Conservation (phyloP, 805 yeast species). For the Candida hungchunana region DNA sequence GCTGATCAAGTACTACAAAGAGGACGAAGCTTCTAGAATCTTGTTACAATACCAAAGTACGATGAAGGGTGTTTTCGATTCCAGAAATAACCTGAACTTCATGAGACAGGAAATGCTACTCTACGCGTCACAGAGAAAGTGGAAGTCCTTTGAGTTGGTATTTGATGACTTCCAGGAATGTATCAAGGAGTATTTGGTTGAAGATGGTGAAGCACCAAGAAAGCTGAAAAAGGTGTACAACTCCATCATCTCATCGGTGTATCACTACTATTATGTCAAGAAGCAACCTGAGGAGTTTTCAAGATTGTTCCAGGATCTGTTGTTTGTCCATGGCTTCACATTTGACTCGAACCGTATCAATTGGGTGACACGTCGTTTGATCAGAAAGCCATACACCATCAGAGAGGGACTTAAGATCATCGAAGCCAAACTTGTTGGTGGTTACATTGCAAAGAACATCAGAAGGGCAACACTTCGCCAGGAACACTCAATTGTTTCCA, state of each 20-base stretch:
- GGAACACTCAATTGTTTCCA: not conserved
- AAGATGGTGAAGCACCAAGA: conserved; percentile 20
- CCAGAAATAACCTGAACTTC: conserved; percentile 22
- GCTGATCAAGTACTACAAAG: conserved; percentile 28
- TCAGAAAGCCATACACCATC: conserved; percentile 27
- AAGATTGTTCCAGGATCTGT: conserved; percentile 16
- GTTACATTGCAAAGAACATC: conserved; percentile 25
- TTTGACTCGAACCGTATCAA: conserved; percentile 32
- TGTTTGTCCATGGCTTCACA: conserved; percentile 25
- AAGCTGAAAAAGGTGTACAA: conserved; percentile 24
- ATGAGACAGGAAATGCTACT: conserved; percentile 30
- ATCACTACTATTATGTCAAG: conserved; percentile 4
- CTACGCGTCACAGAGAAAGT: conserved; percentile 26
- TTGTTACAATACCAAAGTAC: conserved; percentile 28
- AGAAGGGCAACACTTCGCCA: conserved; percentile 8
- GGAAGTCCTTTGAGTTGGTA: conserved; percentile 31
- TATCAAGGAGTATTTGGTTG: conserved; percentile 13
- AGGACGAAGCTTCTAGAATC: conserved; percentile 30
- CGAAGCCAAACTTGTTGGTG: conserved; percentile 34
- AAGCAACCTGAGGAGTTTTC: conserved; percentile 8
- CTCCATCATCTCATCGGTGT: conserved; percentile 15
- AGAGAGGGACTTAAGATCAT: conserved; percentile 27
- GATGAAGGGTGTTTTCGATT: conserved; percentile 24
- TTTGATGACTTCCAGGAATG: conserved; percentile 18
- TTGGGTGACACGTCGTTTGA: conserved; percentile 26